phyloP scores from a whole-genome alignment of 306 rosid species.

The Sicyos baderoa region DNA sequence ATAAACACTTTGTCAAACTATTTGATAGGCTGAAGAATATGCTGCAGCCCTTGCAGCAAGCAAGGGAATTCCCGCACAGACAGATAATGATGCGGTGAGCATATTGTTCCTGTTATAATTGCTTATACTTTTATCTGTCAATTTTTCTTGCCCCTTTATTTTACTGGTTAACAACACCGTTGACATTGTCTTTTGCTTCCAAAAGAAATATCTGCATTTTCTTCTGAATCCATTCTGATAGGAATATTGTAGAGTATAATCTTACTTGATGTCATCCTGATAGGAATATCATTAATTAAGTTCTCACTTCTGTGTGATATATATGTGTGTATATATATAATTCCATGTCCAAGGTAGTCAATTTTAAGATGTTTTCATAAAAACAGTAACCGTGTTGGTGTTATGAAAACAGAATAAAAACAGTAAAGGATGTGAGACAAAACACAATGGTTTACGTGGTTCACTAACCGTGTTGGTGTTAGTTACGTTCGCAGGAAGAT shows the following conservation, averaged over 20 bases:
- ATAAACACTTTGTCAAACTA: slow-evolving; percentile 22
- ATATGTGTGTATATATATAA: too few relatives aligned
- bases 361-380: background rate
- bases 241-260: background rate
- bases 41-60: slow-evolving; percentile 84
- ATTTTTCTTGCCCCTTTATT: background rate
- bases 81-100: slow-evolving; percentile 61
- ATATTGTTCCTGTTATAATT: background rate
- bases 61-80: slow-evolving; percentile 56
- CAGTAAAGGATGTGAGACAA: too few relatives aligned
- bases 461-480: too few relatives aligned
- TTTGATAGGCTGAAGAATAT: slow-evolving; percentile 77
- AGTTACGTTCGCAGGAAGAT: too few relatives aligned
- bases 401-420: too few relatives aligned
- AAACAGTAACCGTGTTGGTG: background rate
- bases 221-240: background rate
- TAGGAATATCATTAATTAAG: background rate
- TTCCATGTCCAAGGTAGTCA: background rate
- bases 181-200: background rate
- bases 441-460: too few relatives aligned
- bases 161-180: background rate
- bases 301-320: background rate
- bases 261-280: background rate
- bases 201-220: background rate
- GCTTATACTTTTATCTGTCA: background rate